Conservation (phyloP, 2,329 filamentous ascomycete genomes). For the Alternaria triticina region DNA sequence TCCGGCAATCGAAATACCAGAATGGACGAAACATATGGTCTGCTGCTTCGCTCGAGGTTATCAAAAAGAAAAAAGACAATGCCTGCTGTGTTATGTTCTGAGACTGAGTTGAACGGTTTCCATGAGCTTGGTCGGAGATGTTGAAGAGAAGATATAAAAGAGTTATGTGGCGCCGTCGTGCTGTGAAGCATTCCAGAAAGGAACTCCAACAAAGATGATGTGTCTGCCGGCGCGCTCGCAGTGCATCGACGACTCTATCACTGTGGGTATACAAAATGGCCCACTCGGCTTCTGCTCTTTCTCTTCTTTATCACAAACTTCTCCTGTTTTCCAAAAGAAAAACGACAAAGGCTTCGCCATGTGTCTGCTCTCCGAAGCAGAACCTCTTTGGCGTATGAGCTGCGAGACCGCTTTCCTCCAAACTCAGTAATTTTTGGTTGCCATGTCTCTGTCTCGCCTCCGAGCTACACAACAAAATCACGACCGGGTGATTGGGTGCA, state of each 20-base stretch:
- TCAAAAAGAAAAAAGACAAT: no score
- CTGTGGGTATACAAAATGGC: not conserved
- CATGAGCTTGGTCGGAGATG: not conserved
- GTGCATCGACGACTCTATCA: not conserved
- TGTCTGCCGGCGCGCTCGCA: not conserved
- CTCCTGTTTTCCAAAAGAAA: no score
- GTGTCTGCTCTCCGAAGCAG: no score
- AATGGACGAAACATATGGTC: no score
- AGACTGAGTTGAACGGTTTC: accelerated
- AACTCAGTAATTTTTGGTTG: no score
- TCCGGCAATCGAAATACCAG: no score
- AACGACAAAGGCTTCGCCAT: no score
- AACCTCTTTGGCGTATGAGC: not conserved
- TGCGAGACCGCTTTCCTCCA: accelerated
- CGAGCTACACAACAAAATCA: no score
- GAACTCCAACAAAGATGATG: no score
- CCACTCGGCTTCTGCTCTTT: not conserved
- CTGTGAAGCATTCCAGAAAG: not conserved
- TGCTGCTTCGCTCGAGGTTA: no score
- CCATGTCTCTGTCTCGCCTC: not conserved
- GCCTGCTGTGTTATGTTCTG: no score
- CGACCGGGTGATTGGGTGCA: no score
- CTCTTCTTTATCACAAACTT: not conserved
- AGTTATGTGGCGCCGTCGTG: not conserved
- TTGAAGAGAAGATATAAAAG: not conserved